phyloP scores from a whole-genome alignment of 345 rosid genomes.

The Nephelium lappaceum region DNA sequence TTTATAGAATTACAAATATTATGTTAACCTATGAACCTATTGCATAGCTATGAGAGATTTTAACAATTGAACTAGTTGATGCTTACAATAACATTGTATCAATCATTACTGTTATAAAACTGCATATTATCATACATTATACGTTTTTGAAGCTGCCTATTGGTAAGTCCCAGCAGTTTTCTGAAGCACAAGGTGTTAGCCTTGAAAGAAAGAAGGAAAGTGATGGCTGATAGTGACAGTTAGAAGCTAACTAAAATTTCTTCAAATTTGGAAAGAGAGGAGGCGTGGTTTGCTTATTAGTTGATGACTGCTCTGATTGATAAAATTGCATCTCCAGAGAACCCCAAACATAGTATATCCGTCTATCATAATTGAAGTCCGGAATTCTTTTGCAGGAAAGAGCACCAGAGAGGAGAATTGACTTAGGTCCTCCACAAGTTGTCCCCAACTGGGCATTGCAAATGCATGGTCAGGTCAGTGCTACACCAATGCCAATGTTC shows the following conservation, averaged over 20 bases:
- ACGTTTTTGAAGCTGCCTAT: too few species aligned
- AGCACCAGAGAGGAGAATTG: constrained; percentile 45
- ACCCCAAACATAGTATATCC: neutral
- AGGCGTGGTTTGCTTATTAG: neutral
- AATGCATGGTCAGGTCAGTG: constrained; percentile 57
- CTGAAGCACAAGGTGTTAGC: too few species aligned
- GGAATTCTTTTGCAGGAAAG: constrained; percentile 51
- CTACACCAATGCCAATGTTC: constrained; percentile 52
- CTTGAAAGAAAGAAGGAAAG: too few species aligned
- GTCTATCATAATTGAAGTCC: neutral
- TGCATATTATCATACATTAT: too few species aligned
- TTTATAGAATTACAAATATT: too few species aligned
- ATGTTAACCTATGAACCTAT: neutral
- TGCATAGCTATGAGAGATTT: too few species aligned
- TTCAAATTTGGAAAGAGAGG: neutral
- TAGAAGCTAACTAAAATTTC: too few species aligned
- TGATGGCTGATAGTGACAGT: too few species aligned
- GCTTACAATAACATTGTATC: neutral
- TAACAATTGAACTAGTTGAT: neutral
- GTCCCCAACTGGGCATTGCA: constrained; percentile 72
- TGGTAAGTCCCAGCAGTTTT: too few species aligned
- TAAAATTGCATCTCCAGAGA: neutral
- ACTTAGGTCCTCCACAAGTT: constrained; percentile 45
- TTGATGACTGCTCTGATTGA: neutral
- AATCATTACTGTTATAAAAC: too few species aligned